Evolutionary conservation across 306 rosid species (phyloP).

Genomic region (Medicago arabica): DNA sequence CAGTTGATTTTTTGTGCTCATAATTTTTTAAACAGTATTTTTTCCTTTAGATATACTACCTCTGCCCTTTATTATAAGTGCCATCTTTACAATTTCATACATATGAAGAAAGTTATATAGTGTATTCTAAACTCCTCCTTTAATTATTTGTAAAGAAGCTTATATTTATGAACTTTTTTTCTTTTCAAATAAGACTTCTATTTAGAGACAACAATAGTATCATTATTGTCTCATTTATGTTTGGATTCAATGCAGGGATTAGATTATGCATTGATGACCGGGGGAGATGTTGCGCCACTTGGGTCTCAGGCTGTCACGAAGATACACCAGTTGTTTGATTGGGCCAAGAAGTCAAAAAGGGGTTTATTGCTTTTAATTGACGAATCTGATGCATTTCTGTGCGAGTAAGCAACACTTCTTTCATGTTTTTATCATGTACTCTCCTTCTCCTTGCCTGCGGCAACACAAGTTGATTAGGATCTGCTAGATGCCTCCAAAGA

Average conservation of each 20-base stretch:
- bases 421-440: constrained; percentile 16
- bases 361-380: constrained; percentile 97
- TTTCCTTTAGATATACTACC: not conserved
- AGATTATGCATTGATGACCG: constrained; percentile 98
- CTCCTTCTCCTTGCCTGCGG: not conserved
- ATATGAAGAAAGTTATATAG: not conserved
- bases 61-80: not conserved
- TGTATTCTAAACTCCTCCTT: not conserved
- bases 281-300: constrained; percentile 98
- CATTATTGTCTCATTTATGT: constrained; percentile 11
- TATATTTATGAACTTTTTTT: not conserved
- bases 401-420: constrained; percentile 77
- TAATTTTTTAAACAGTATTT: no score
- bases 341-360: constrained; percentile 85
- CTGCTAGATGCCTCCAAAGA: constrained; percentile 1
- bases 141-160: no score
- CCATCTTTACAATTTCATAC: not conserved
- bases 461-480: not conserved
- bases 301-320: constrained; percentile 98
- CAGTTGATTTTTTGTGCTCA: no score
- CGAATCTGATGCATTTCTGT: constrained; percentile 98
- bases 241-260: constrained; percentile 66
- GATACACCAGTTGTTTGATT: constrained; percentile 95
- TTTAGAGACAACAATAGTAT: not conserved
- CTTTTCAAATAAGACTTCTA: not conserved